phyloP scores from a whole-genome alignment of 108 stramenopile genomes.

The Nannochloropsis oceanica region DNA sequence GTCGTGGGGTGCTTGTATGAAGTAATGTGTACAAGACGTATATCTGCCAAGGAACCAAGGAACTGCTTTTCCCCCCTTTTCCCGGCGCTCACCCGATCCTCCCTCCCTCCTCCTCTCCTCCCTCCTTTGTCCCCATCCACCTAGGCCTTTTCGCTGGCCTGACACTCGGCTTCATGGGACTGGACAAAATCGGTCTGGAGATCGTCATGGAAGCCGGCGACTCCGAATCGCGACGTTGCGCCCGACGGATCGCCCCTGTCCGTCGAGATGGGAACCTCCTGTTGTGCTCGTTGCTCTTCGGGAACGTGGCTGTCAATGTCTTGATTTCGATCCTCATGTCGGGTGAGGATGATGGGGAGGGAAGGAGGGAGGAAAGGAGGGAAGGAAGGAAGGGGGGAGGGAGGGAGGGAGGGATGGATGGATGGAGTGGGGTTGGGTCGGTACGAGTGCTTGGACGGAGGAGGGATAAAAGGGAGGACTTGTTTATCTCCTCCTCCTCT shows the following conservation, averaged over 20 bases:
- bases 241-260: constrained; percentile 55
- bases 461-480: not conserved
- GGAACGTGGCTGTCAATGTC: constrained; percentile 92
- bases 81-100: not conserved
- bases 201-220: constrained; percentile 50
- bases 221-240: constrained; percentile 3
- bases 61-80: not conserved
- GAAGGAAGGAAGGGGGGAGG: not conserved
- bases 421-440: not conserved
- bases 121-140: not conserved
- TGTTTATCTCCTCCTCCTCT: not conserved
- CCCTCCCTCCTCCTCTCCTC: not conserved
- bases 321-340: constrained; percentile 82
- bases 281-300: constrained; percentile 86
- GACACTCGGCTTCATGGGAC: constrained; percentile 82
- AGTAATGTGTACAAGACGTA: too few relatives aligned
- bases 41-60: not conserved
- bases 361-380: not conserved
- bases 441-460: not conserved
- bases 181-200: constrained; percentile 88
- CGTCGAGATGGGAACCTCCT: constrained; percentile 82
- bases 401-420: not conserved
- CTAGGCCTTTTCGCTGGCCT: constrained; percentile 14
- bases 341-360: not conserved
- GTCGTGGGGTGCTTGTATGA: too few relatives aligned